Evolutionary conservation across 768 basidiomycete species (phyloP), one percentile per base, ranked within the genome.

Genomic region (Strobilomyces confusus): DNA sequence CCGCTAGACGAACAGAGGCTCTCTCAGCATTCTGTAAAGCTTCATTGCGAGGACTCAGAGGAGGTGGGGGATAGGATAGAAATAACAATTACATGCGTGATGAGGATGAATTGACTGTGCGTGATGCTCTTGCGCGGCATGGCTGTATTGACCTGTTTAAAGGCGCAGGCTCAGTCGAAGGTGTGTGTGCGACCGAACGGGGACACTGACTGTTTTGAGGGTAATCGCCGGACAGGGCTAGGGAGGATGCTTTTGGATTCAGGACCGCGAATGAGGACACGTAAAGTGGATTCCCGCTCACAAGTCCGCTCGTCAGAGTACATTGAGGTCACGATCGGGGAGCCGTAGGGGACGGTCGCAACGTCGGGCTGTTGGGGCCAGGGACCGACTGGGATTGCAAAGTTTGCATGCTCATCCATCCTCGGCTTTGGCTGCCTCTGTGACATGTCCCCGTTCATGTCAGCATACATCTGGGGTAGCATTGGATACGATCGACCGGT

Each of bases 281-380:
- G 51, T 45, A 42, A 45, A 51, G 52, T 52, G 45, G 48, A 51
- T 46, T 49, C 44, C 19, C 46, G 44, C 77, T 63, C 62, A 83
- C 84, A 75, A 49, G 79, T 76, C 55, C 81, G 78, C 60, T 84
- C 81, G 59, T 80, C 81, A 51, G 82, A 76, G 66, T 79, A 82
- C 65, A 79, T 74, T 59, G 75, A 73, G 9, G 76, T 55, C 36
- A 80, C 63, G 45, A 71, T 71, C 49, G 76, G 69, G n/a, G 75
- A 64, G 37, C 69, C 72, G 59, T 80, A 82, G n/a, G 70, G 52
- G 58, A 72, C 67, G 48, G 54, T 59, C 1, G 72, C 49, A 14
- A 69, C 61, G 44, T 73, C 70, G 36, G 70, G 59, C 15, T 67
- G 71, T 41, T 58, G 57, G n/a, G 67, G 58, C 71, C 75, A 77